These are phyloP conservation scores for Sphaceloma murrayae DNA, from an alignment of 2,329 filamentous ascomycete species.

Conservation along the genomic window DNA sequence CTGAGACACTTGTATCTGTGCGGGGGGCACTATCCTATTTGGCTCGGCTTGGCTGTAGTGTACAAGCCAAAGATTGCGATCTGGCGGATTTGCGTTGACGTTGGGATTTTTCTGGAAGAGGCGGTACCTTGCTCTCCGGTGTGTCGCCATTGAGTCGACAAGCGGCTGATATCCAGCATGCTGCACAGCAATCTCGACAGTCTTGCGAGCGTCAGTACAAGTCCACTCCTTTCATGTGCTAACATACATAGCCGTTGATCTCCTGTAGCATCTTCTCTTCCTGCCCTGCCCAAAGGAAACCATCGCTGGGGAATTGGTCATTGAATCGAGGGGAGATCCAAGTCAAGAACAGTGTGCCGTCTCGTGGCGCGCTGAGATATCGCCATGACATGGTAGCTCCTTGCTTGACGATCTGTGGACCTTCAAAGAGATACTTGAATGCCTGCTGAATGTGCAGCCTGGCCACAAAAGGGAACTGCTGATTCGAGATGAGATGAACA, in stretches of 20 bases:
- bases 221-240: slow-evolving; percentile 17
- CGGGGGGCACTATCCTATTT: slow-evolving; percentile 60
- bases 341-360: slow-evolving; percentile 72
- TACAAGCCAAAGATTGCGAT: slow-evolving; percentile 79
- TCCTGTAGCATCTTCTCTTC: slow-evolving; percentile 72
- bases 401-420: slow-evolving; percentile 76
- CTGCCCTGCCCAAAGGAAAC: slow-evolving; percentile 78
- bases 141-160: slow-evolving; percentile 61
- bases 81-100: slow-evolving; percentile 59
- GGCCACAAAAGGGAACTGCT: slow-evolving; percentile 65
- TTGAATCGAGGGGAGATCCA: slow-evolving; percentile 75
- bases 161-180: slow-evolving; percentile 69
- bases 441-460: slow-evolving; percentile 66
- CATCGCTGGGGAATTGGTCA: slow-evolving; percentile 75
- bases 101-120: slow-evolving; percentile 65
- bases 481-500: slow-evolving; percentile 79
- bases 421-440: slow-evolving; percentile 71
- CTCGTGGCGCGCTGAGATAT: slow-evolving; percentile 66
- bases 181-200: slow-evolving; percentile 79
- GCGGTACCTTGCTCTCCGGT: slow-evolving; percentile 77
- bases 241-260: slow-evolving; percentile 54
- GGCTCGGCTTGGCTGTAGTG: slow-evolving; percentile 76
- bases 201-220: no score
- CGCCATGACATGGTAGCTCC: slow-evolving; percentile 86
- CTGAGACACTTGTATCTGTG: slow-evolving; percentile 52